phyloP scores from a whole-genome alignment of 2,329 filamentous ascomycete genomes.

The Aspergillus sp. region DNA sequence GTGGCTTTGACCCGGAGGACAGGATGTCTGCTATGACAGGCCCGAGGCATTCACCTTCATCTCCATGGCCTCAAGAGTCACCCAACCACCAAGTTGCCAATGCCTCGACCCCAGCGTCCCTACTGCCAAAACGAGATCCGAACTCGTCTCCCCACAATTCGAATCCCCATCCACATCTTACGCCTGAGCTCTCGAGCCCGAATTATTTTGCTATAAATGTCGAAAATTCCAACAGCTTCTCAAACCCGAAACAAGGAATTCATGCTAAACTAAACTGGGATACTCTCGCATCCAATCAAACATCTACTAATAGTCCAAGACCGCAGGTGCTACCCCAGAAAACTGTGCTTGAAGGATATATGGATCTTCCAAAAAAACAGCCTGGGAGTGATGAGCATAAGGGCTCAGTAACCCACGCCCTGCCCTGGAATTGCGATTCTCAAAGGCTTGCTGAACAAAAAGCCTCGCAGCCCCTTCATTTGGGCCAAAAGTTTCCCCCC shows the following conservation, averaged over 20 bases:
- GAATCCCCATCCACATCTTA: conserved; percentile 10
- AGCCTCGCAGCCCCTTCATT: background rate
- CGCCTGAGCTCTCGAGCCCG: conserved; percentile 52
- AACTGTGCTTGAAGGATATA: conserved; percentile 77
- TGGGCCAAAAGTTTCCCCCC: background rate
- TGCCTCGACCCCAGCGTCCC: conserved; percentile 11
- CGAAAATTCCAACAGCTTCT: conserved; percentile 55
- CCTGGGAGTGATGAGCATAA: conserved; percentile 12
- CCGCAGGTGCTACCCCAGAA: conserved; percentile 48
- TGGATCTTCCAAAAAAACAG: conserved; percentile 56
- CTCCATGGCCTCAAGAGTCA: conserved; percentile 25
- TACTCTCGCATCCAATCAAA: conserved; percentile 63
- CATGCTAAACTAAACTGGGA: conserved; percentile 71
- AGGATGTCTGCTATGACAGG: conserved; percentile 27
- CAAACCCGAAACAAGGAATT: conserved; percentile 55
- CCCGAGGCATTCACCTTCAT: conserved; percentile 26
- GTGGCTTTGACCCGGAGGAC: too few relatives aligned
- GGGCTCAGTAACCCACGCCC: conserved; percentile 14
- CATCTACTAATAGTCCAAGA: conserved; percentile 52
- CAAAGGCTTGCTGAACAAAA: background rate
- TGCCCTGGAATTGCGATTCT: conserved; percentile 10
- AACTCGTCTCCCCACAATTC: conserved; percentile 16
- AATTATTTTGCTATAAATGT: conserved; percentile 82
- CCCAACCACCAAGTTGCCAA: conserved; percentile 15
- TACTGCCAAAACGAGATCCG: conserved; percentile 17